Percentiles rank a stretch among this genome's conserved stretches.
These are phyloP conservation scores for Phoma sp. DNA, from an alignment of 2,329 filamentous ascomycete species.

Conservation along the genomic window DNA sequence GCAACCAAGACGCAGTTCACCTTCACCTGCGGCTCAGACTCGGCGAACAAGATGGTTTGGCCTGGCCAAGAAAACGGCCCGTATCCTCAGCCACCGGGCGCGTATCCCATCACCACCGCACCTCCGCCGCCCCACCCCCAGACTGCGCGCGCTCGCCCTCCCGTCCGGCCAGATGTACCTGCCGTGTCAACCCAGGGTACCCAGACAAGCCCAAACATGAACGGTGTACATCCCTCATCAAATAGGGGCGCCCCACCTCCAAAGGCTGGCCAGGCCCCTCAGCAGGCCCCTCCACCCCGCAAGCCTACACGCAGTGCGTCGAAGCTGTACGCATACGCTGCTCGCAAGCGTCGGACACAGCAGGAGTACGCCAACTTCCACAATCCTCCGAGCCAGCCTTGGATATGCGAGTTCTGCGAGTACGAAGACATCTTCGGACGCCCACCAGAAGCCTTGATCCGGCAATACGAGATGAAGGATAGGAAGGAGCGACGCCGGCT, in stretches of 20 bases:
- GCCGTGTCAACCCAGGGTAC: slow-evolving; percentile 60
- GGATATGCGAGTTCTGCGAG: slow-evolving; percentile 98
- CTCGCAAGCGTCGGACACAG: slow-evolving; percentile 76
- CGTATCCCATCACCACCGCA: slow-evolving; percentile 36
- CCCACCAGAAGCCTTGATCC: slow-evolving; percentile 82
- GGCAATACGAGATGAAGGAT: slow-evolving; percentile 94
- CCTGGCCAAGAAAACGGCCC: slow-evolving; percentile 63
- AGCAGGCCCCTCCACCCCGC: slow-evolving; percentile 58
- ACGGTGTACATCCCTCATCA: slow-evolving; percentile 39
- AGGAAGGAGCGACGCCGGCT: slow-evolving; percentile 81
- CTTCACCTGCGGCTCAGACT: slow-evolving; percentile 92
- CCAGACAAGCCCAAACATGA: slow-evolving; percentile 62
- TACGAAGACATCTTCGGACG: slow-evolving; percentile 95
- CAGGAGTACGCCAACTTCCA: slow-evolving; percentile 79
- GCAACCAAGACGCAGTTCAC: slow-evolving; percentile 89
- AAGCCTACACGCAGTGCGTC: slow-evolving; percentile 68
- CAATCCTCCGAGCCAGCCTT: slow-evolving; percentile 81
- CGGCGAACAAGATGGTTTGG: slow-evolving; percentile 79
- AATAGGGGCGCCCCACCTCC: slow-evolving; percentile 43
- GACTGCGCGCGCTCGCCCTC: slow-evolving; percentile 35
- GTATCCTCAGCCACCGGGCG: slow-evolving; percentile 49
- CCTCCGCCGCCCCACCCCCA: slow-evolving; percentile 28
- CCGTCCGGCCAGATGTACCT: slow-evolving; percentile 43
- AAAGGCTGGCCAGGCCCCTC: slow-evolving; percentile 49
- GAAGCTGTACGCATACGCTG: slow-evolving; percentile 76